Evolutionary conservation across 2,329 filamentous ascomycete species (phyloP).

Genomic region (Aspergillus udagawae): DNA sequence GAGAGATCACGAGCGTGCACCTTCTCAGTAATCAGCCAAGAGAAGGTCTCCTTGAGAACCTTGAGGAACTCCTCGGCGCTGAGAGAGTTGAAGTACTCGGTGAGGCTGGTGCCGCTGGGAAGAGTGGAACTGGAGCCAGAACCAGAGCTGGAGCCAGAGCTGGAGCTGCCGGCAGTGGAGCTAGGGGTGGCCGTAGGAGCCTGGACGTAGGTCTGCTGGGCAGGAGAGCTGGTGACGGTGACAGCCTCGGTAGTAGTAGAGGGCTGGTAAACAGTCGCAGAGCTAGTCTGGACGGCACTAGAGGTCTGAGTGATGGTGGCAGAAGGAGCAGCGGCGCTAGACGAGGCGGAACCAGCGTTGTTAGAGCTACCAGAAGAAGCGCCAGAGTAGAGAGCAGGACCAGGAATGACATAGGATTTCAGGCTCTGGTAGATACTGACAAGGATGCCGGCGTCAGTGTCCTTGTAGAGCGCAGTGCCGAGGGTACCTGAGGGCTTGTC

Average conservation of each 20-base stretch:
- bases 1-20: slow-evolving; percentile 28
- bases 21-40: slow-evolving; percentile 31
- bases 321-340: slow-evolving; percentile 8
- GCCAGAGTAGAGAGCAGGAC: slow-evolving; percentile 39
- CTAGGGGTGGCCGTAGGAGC: slow-evolving; percentile 9
- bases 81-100: slow-evolving; percentile 28
- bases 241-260: slow-evolving; percentile 17
- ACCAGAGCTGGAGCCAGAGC: slow-evolving; percentile 1
- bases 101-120: slow-evolving; percentile 18
- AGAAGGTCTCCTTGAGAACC: slow-evolving; percentile 25
- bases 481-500: slow-evolving; percentile 45
- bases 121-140: slow-evolving; percentile 9
- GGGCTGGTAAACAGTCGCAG: slow-evolving; percentile 20
- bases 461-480: slow-evolving; percentile 55
- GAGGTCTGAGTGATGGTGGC: slow-evolving; percentile 12
- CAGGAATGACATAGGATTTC: slow-evolving; percentile 49
- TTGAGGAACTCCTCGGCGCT: slow-evolving; percentile 28
- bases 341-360: slow-evolving; percentile 8
- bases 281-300: slow-evolving; percentile 16
- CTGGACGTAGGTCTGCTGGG: slow-evolving; percentile 21
- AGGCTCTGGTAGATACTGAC: slow-evolving; percentile 56
- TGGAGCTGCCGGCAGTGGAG: slow-evolving; percentile 7
- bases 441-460: slow-evolving; percentile 54
- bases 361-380: slow-evolving; percentile 18
- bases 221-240: slow-evolving; percentile 20